Percentiles rank a stretch among this genome's conserved stretches.
phyloP scores from a whole-genome alignment of 345 rosid genomes.

The Clausena lansium region DNA sequence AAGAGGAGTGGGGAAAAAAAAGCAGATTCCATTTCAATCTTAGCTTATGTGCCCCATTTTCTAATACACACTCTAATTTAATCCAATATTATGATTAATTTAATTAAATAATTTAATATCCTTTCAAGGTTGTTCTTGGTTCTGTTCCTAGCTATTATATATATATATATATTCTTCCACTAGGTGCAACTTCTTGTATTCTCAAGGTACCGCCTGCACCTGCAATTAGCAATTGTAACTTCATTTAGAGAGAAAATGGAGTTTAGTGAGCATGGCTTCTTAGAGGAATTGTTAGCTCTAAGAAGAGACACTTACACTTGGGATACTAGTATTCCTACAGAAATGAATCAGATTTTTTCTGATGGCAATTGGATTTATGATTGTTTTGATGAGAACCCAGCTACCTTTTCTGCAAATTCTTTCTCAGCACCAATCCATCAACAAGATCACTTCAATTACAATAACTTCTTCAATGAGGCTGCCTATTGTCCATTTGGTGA shows the following conservation, averaged over 20 bases:
- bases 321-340: slow-evolving; percentile 30
- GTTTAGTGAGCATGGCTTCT: slow-evolving; percentile 32
- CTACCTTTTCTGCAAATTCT: slow-evolving; percentile 24
- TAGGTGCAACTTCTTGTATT: slow-evolving; percentile 24
- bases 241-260: slow-evolving; percentile 25
- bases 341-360: slow-evolving; percentile 26
- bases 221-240: slow-evolving; percentile 1
- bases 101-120: background rate
- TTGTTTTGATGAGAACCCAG: slow-evolving; percentile 16
- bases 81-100: background rate
- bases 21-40: slow-evolving; percentile 27
- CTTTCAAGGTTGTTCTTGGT: slow-evolving; percentile 3
- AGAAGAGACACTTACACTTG: slow-evolving; percentile 35
- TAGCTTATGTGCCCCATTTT: background rate
- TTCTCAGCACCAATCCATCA: slow-evolving; percentile 24
- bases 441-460: slow-evolving; percentile 29
- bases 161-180: slow-evolving; percentile 30
- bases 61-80: slow-evolving; percentile 8
- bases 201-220: slow-evolving; percentile 30
- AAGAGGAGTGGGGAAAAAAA: background rate
- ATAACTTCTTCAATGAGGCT: slow-evolving; percentile 30
- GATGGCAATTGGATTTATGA: slow-evolving; percentile 17
- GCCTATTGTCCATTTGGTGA: slow-evolving; percentile 27
- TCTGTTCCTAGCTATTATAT: background rate
- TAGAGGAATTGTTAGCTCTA: slow-evolving; percentile 37